Evolutionary conservation across 345 rosid species (phyloP), one percentile per base, ranked within the genome.

Genomic region (Melastoma malabathricum): DNA sequence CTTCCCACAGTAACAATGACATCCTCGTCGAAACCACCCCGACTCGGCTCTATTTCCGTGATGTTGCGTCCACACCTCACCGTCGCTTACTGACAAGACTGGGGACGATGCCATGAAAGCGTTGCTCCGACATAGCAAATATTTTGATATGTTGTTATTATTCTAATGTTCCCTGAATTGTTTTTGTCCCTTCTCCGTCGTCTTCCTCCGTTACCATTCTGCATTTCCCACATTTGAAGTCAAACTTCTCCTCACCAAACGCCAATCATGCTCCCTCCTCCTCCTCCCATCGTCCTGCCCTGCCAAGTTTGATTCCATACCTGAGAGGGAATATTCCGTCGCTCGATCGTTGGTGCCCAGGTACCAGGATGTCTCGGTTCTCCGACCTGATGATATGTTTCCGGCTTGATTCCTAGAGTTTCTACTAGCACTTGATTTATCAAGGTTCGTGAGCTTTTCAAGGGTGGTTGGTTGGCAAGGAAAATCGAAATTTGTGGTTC

Each of bases 41-140:
- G 1, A 20, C 31, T n/a, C 13, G 31, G 45, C 22, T 54, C 23
- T 43, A 12, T 44, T 50, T 59, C 59, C 62, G n/a, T 60, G 79
- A 80, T 54, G 78, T 55, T 68, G 66, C 64, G 44, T 62, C 52
- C 59, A 63, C 31, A n/a, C n/a, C n/a, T n/a, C n/a, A n/a, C n/a
- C n/a, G n/a, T 27, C 46, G 48, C 71, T 15, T 65, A 59, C 69
- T 61, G 89, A 78, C 89, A 81, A 62, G 59, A 15, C 60, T 78
- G 65, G 73, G 65, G 76, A 71, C 84, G 66, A 59, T 61, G 74
- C 43, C 46, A 55, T 57, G 61, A 38, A 3, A 27, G 31, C 71
- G 56, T 55, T 59, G 66, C 57, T 72, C 79, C 69, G 59, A 58
- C 69, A 68, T n/a, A 19, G 3, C 23, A 12, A 15, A 13, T 44